Evolutionary conservation across 192 early-diverging fungal genomes (phyloP), one percentile per base, ranked within the genome.

Genomic region (Coemansia sp.): DNA sequence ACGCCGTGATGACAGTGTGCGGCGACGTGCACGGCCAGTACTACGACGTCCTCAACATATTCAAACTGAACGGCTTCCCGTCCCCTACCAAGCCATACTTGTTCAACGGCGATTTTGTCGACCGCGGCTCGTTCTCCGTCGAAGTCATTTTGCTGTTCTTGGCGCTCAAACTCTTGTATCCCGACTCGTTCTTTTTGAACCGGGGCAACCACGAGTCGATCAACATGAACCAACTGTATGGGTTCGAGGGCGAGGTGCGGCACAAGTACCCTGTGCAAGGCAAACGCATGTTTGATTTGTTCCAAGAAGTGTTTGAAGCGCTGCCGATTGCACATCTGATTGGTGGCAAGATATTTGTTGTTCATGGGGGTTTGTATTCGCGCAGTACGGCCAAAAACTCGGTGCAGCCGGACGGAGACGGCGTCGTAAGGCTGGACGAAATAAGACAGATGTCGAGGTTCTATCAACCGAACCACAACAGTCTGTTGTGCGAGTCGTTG

Each of bases 31-130:
- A 99, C 67, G 97, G 93, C 1, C 97, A 99, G 85, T 99, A 86
- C 82, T 99, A 97, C 68, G 97, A 99, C 64, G 87, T 99, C 69
- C 78, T 95, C 25, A 88, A 99, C 68, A 95, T 99, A 24, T 95
- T 99, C 70, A 85, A 94, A 59, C 80, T 89, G 66, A 97, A 96
- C 75, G 97, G 97, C 5, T 81, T 87, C 48, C 97, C 97, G 5
- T 90, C 90, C 0, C 74, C 84, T 18, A 87, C 79, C 4, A 90
- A 93, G 52, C 84, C 86, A 68, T 98, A 96, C 70, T 81, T 97
- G 71, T 97, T 94, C 74, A 97, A 97, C 79, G 97, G 97, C 56
- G 97, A 99, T 70, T 98, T 99, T 85, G 97, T 99, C 14, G 97
- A 99, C 79, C 90, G 97, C 53, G 97, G 97, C 15, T 93, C 90